These are phyloP conservation scores for Amauroascus niger DNA, from an alignment of 2,329 filamentous ascomycete genomes.

Conservation along the genomic window DNA sequence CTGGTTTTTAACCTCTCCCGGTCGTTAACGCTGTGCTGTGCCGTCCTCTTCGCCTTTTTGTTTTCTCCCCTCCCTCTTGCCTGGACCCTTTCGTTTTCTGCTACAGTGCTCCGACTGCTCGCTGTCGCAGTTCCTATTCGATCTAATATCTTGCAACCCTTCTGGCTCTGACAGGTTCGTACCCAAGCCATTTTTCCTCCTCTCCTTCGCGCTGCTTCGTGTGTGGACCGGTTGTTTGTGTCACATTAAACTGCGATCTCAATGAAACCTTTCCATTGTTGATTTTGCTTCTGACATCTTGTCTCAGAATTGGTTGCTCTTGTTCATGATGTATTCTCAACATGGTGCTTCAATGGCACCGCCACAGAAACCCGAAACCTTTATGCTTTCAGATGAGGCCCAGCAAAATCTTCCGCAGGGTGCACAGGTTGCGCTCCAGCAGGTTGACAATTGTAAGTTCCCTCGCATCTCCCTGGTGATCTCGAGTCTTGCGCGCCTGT, in stretches of 20 bases:
- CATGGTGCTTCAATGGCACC: conserved; percentile 74
- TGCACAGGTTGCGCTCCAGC: conserved; percentile 91
- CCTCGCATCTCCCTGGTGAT: background rate
- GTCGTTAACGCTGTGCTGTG: conserved; percentile 7
- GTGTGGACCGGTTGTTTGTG: conserved; percentile 20
- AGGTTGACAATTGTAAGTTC: conserved; percentile 88
- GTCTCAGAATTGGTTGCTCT: conserved; percentile 15
- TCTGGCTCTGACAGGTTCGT: conserved; percentile 19
- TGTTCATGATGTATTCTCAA: conserved; percentile 60
- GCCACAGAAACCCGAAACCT: conserved; percentile 94
- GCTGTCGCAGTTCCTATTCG: background rate
- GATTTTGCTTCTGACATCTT: conserved; percentile 16
- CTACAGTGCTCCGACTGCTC: background rate
- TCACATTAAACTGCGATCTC: conserved; percentile 28
- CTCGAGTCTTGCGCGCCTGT: background rate
- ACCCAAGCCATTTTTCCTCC: conserved; percentile 13
- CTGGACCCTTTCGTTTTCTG: conserved; percentile 2
- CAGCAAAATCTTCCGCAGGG: conserved; percentile 94
- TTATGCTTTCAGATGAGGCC: conserved; percentile 94
- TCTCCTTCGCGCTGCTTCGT: conserved; percentile 6
- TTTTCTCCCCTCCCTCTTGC: too few relatives aligned
- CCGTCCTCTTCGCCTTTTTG: background rate
- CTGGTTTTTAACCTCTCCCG: conserved; percentile 17
- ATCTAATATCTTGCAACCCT: conserved; percentile 12
- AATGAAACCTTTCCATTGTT: conserved; percentile 13